These are phyloP conservation scores for Sporothrix humicola DNA, from an alignment of 2,329 filamentous ascomycete genomes.

Conservation along the genomic window DNA sequence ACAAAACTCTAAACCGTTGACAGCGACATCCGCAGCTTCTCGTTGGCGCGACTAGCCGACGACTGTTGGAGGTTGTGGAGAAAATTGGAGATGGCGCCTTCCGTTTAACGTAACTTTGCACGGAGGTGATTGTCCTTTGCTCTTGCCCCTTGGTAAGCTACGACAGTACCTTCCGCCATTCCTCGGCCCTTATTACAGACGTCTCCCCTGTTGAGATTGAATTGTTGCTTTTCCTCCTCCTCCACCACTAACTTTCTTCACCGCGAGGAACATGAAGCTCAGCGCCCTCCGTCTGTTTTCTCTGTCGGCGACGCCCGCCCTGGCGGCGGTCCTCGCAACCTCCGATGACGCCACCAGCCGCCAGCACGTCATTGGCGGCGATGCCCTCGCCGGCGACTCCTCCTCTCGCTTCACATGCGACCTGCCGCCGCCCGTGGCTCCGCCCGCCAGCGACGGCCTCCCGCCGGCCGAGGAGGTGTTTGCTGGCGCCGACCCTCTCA, in stretches of 20 bases:
- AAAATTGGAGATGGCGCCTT: constrained; percentile 3
- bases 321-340: constrained; percentile 26
- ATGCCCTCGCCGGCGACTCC: background rate
- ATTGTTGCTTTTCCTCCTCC: background rate
- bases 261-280: constrained; percentile 19
- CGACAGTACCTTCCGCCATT: background rate
- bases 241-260: background rate
- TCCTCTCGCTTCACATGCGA: constrained; percentile 35
- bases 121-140: background rate
- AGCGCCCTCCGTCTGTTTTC: constrained; percentile 24
- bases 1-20: background rate
- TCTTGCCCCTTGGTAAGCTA: constrained; percentile 1
- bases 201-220: background rate
- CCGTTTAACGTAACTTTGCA: background rate
- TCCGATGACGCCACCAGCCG: background rate
- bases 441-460: constrained; percentile 34
- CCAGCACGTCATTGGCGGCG: constrained; percentile 29
- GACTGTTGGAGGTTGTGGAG: background rate
- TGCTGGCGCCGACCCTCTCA: constrained; percentile 28
- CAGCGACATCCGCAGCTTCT: constrained; percentile 17
- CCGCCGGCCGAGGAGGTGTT: constrained; percentile 36
- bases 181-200: background rate
- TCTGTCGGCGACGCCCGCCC: constrained; percentile 25
- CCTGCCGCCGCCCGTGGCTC: constrained; percentile 36
- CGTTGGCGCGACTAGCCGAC: constrained; percentile 27